phyloP scores from a whole-genome alignment of 1,139 yeast species.

The Ogataea hybrid region DNA sequence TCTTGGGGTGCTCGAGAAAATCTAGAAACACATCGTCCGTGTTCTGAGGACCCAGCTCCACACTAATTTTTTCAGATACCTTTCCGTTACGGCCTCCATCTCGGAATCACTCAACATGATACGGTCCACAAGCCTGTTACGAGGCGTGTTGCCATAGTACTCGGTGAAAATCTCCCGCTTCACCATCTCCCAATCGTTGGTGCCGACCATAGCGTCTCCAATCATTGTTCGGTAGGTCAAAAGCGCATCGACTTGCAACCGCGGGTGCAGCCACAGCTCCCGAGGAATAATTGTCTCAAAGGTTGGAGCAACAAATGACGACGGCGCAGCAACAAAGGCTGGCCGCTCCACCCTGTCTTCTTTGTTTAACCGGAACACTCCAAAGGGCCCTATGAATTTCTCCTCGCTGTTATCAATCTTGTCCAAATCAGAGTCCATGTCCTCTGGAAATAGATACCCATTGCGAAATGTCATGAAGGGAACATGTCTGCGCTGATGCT shows the following conservation, averaged over 20 bases:
- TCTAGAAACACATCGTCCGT: conserved; percentile 9
- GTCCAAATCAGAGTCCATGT: conserved; percentile 69
- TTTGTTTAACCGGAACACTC: conserved; percentile 38
- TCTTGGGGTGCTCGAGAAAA: conserved; percentile 12
- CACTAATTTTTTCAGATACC: conserved; percentile 15
- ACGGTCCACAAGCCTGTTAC: conserved; percentile 25
- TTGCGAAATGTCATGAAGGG: conserved; percentile 67
- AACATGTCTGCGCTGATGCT: conserved; percentile 63
- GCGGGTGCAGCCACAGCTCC: conserved; percentile 33
- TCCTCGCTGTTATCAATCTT: conserved; percentile 19
- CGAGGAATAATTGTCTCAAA: conserved; percentile 19
- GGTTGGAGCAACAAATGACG: conserved; percentile 1
- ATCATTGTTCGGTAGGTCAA: conserved; percentile 27
- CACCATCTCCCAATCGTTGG: conserved; percentile 20
- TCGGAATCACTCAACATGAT: conserved; percentile 9
- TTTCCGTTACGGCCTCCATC: conserved; percentile 2
- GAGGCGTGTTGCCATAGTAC: conserved; percentile 17
- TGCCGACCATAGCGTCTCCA: conserved; percentile 23
- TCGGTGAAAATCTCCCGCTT: conserved; percentile 29
- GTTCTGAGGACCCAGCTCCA: conserved; percentile 13
- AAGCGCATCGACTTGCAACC: conserved; percentile 29
- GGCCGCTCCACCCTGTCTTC: neutral
- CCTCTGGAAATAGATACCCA: conserved; percentile 68
- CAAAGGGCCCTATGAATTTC: conserved; percentile 62
- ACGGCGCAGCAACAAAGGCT: neutral